Base-by-base conservation (phyloP, 371 early-diverging fungal species). In the Capillidium heterosporum region DNA sequence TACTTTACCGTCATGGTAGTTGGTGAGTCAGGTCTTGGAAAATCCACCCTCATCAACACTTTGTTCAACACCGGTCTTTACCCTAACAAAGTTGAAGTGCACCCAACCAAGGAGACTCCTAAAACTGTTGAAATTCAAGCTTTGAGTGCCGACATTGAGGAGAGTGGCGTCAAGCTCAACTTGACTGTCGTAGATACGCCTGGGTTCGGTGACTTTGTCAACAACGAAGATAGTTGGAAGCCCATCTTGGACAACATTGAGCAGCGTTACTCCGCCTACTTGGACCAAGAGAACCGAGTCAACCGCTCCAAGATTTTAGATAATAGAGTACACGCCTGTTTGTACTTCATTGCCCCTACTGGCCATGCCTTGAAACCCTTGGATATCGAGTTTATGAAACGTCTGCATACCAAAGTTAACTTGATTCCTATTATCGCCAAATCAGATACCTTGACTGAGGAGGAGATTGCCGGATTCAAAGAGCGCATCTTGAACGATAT, bases 11-110 rank as follows among this genome's bases (percentile, higher is more conserved):
- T 87, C 63, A 95, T 97, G 95, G 91, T 92, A 47, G 98, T 92
- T 52, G 97, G 91, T 64, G 95, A 95, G 78, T 87, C 94, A 53
- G 99, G 99, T 50, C 80, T 98, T 50, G 99, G 99, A 58, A 95
- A 99, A 74, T 91, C 98, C n/a, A 99, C 99, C n/a, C 75, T 99
- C 23, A 85, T 99, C 62, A 98, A 97, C 81, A 95, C 98, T 35
- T 75, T 99, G 57, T 99, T 98, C 77, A 90, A 89, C 71, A 83
- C 90, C 32, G 73, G 81, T 52, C 70, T 99, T 29, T 92, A 95
- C 71, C 92, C 92, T 32, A 74, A 79, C 52, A 82, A 80, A 65
- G 87, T 91, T 61, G 70, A 77, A 60, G 77, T 80, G 60, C 85
- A 84, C 59, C 82, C 83, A 28, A 74, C 86, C 10, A 77, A 77